These are phyloP conservation scores for Teratosphaeria gauchensis DNA, from an alignment of 2,329 filamentous ascomycete genomes.

Conservation along the genomic window DNA sequence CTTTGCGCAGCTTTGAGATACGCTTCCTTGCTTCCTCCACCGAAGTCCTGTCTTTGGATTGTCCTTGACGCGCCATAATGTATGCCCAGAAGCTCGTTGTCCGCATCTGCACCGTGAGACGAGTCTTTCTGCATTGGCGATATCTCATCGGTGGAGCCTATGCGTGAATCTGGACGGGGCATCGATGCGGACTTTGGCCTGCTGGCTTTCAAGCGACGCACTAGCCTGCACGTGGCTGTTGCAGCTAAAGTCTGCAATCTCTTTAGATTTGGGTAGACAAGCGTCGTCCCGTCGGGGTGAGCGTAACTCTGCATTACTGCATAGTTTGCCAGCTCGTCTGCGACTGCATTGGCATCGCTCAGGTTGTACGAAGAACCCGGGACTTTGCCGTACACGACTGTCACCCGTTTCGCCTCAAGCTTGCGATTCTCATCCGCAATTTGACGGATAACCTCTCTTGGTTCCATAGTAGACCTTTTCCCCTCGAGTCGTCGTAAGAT, in stretches of 20 bases:
- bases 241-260: not conserved
- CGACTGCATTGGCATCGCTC: not conserved
- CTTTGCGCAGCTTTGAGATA: too few species aligned
- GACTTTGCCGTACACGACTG: not conserved
- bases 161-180: not conserved
- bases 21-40: too few species aligned
- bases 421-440: not conserved
- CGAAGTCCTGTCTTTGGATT: too few species aligned
- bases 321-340: not conserved
- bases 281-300: not conserved
- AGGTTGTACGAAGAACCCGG: not conserved
- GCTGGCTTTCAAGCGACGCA: not conserved
- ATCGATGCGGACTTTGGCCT: not conserved
- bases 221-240: not conserved
- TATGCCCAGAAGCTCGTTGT: too few species aligned
- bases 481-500: too few species aligned
- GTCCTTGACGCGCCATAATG: too few species aligned
- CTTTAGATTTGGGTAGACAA: not conserved
- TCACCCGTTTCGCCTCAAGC: not conserved
- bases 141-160: too few species aligned
- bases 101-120: too few species aligned
- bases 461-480: not conserved
- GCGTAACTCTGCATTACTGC: not conserved
- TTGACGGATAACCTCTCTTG: not conserved
- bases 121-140: too few species aligned